Conservation (phyloP, 495 filamentous ascomycete species). For the Geoglossum glabrum region DNA sequence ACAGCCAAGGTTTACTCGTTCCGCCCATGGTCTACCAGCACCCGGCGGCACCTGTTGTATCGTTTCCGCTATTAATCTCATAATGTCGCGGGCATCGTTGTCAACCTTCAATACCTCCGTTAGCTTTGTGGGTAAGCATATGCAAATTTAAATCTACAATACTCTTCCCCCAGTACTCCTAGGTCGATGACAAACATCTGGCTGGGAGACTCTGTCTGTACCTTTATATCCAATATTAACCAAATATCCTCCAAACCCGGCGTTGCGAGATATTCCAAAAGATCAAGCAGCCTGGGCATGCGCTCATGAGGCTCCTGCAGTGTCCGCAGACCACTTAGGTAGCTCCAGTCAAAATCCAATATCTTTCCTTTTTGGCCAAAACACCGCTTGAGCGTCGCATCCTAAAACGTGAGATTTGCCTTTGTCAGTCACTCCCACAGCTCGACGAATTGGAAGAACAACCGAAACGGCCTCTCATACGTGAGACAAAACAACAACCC, state of each 20-base stretch:
- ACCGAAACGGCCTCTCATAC: conserved; percentile 26
- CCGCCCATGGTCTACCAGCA: conserved; percentile 35
- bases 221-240: conserved; percentile 80
- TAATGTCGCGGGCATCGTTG: conserved; percentile 49
- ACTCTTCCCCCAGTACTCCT: too few species aligned
- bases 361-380: conserved; percentile 53
- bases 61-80: conserved; percentile 40
- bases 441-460: not conserved
- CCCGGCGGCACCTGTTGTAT: conserved; percentile 29
- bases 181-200: not conserved
- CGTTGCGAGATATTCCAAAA: conserved; percentile 47
- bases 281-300: conserved; percentile 57
- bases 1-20: conserved; percentile 54
- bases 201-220: conserved; percentile 15
- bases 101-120: conserved; percentile 25
- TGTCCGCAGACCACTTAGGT: conserved; percentile 48
- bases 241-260: conserved; percentile 45
- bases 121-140: not conserved
- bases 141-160: not conserved
- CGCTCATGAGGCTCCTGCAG: conserved; percentile 41
- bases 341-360: conserved; percentile 52
- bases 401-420: conserved; percentile 28
- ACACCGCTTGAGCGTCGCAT: conserved; percentile 54
- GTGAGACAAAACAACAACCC: conserved; percentile 68
- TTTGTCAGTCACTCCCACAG: not conserved